A percentile compares a stretch with the other conserved stretches of the same genome.
These are phyloP conservation scores for Silene noctiflora DNA, from an alignment of 179 eudicot genomes.

Conservation along the genomic window DNA sequence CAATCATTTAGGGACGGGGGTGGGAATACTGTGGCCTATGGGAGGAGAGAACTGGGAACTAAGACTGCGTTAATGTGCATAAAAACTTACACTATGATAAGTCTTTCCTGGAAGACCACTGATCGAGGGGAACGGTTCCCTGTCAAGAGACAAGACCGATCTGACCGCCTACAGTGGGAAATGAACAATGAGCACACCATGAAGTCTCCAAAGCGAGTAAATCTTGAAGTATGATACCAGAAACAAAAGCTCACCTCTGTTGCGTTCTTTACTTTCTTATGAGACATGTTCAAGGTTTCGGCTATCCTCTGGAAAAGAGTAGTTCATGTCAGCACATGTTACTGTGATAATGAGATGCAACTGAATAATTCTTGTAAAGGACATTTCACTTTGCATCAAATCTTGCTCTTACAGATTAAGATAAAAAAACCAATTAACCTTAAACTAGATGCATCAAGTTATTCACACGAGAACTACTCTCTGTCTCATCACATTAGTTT, in stretches of 20 bases:
- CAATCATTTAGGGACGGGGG: neutral
- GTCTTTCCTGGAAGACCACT: constrained; percentile 84
- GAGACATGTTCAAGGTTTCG: constrained; percentile 77
- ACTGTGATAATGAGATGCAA: neutral
- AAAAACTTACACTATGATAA: constrained; percentile 73
- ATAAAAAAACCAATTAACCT: neutral
- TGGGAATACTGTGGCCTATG: neutral
- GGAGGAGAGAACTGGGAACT: neutral
- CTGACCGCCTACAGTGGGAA: constrained; percentile 53
- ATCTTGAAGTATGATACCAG: neutral
- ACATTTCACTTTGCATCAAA: neutral
- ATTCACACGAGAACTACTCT: neutral
- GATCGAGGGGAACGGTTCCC: constrained; percentile 75
- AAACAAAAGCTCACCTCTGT: constrained; percentile 49
- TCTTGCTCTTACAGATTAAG: neutral
- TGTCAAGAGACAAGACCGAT: constrained; percentile 75
- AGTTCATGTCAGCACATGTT: constrained; percentile 16
- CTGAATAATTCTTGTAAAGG: neutral
- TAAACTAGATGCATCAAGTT: neutral
- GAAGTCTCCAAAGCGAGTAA: neutral
- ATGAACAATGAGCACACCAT: constrained; percentile 7
- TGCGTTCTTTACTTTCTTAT: constrained; percentile 84
- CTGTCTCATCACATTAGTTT: neutral
- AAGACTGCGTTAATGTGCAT: neutral
- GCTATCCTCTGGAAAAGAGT: constrained; percentile 63